Percentiles rank a stretch among this genome's conserved stretches.
Evolutionary conservation across 257 asterid genomes (phyloP).

Genomic region (Cinchona pubescens): DNA sequence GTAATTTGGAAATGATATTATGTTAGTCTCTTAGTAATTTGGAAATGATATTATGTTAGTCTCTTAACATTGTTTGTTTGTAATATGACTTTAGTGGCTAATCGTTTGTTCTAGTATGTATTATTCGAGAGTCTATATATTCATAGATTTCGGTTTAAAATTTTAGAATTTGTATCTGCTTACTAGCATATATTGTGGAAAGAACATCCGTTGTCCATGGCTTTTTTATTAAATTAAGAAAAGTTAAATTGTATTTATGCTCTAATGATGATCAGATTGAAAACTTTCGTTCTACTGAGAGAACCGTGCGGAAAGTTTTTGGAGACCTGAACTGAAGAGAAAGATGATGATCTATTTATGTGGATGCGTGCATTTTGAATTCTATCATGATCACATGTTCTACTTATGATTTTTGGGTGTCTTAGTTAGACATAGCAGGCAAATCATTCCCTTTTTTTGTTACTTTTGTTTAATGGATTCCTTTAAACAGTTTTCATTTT

Average conservation of each 20-base stretch:
- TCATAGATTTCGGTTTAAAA: not conserved
- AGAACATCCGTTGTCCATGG: no score
- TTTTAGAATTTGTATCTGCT: not conserved
- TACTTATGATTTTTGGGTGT: no score
- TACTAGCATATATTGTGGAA: no score
- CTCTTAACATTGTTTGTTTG: not conserved
- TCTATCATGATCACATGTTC: no score
- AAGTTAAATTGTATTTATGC: not conserved
- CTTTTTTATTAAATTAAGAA: not conserved
- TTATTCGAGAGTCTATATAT: not conserved
- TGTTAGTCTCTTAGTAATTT: no score
- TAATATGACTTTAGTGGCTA: not conserved
- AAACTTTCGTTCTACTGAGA: constrained; percentile 11
- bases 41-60: no score
- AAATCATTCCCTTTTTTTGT: not conserved
- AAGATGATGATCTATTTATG: not conserved
- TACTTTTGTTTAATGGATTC: not conserved
- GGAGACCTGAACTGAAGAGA: constrained; percentile 15
- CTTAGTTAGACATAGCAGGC: not conserved
- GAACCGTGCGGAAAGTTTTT: constrained; percentile 2
- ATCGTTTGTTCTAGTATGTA: not conserved
- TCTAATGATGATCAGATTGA: constrained; percentile 11
- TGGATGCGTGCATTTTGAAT: not conserved
- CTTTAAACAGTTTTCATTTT: not conserved
- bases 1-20: no score